A percentile compares a stretch with the other conserved stretches of the same genome.
Evolutionary conservation across 1,284 basidiomycete genomes (phyloP).

Genomic region (Ganoderma lucidum): DNA sequence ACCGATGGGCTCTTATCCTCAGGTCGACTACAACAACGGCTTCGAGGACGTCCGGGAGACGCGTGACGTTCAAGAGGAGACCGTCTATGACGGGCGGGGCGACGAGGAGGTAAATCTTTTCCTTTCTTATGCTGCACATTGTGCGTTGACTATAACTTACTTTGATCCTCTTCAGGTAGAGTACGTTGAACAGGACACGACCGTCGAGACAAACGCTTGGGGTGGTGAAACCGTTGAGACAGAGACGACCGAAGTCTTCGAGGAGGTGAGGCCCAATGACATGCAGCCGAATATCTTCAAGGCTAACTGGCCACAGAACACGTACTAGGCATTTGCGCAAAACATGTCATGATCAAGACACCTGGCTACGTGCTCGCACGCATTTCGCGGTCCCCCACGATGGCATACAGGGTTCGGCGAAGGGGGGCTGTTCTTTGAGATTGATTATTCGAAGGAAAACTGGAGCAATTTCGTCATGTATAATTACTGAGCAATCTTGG

Average conservation of each 20-base stretch:
- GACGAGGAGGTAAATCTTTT: constrained; percentile 1
- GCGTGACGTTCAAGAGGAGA: not conserved
- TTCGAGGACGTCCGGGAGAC: constrained; percentile 8
- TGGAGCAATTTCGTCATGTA: not conserved
- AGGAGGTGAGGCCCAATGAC: not conserved
- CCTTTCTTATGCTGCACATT: too few species aligned
- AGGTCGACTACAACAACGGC: constrained; percentile 11
- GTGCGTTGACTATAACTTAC: not conserved
- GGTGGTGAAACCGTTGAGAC: not conserved
- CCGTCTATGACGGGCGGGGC: not conserved
- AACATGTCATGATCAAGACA: not conserved
- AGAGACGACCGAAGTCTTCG: not conserved
- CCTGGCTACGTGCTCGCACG: not conserved
- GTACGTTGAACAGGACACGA: constrained; percentile 2
- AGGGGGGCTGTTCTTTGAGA: not conserved
- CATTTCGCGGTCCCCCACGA: not conserved
- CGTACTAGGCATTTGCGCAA: not conserved
- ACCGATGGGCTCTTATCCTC: too few species aligned
- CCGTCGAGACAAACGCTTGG: not conserved
- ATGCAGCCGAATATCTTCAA: not conserved
- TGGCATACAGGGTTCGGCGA: not conserved
- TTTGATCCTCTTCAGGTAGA: not conserved
- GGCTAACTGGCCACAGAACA: not conserved
- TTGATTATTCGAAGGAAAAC: not conserved
- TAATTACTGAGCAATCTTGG: not conserved